Conservation (phyloP, 306 rosid genomes). For the Quercus bicolor region DNA sequence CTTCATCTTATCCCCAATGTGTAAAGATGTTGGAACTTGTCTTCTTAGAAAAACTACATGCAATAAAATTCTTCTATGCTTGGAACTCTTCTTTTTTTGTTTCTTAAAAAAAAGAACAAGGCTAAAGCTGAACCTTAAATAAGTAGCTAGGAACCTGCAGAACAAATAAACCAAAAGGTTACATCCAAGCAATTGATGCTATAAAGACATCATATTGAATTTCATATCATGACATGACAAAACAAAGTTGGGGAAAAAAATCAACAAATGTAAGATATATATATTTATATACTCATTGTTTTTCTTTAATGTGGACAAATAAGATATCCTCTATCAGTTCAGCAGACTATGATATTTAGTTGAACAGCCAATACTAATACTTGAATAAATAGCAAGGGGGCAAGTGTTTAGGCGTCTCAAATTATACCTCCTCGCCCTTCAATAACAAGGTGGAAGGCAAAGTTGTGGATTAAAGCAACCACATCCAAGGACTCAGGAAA, state of each 20-base stretch:
- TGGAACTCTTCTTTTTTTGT: conserved; percentile 9
- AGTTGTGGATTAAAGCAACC: too few species aligned
- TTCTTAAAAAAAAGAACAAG: neutral
- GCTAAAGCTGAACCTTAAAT: conserved; percentile 7
- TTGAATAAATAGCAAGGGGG: too few species aligned
- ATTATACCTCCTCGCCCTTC: too few species aligned
- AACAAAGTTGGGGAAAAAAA: neutral
- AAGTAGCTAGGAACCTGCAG: conserved; percentile 39
- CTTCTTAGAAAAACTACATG: conserved; percentile 18
- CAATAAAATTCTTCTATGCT: neutral
- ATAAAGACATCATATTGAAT: neutral
- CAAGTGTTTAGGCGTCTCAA: too few species aligned
- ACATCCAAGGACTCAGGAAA: too few species aligned
- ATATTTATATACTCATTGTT: neutral
- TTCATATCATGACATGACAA: neutral
- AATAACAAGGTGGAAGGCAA: too few species aligned
- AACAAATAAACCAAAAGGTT: conserved; percentile 7
- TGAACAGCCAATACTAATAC: too few species aligned
- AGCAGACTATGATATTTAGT: too few species aligned
- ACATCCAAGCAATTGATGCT: neutral
- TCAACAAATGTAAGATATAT: neutral
- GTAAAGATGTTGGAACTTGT: neutral
- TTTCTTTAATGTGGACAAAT: too few species aligned
- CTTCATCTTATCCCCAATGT: conserved; percentile 32
- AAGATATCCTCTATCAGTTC: too few species aligned